Conservation (phyloP, 495 filamentous ascomycete species). For the Barbatosphaeria neglecta region DNA sequence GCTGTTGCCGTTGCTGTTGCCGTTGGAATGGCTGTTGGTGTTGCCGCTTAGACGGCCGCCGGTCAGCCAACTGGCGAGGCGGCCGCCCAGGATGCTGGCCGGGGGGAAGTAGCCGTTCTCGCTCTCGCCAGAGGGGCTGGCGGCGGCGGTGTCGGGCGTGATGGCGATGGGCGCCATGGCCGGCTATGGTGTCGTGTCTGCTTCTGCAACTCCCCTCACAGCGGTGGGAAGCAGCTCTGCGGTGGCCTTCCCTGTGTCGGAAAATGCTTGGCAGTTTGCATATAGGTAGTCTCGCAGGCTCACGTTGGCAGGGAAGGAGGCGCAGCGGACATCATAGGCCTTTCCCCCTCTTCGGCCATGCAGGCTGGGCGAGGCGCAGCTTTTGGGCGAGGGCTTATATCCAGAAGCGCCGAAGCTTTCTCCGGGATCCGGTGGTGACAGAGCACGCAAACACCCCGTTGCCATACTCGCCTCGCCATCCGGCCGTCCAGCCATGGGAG, state of each 20-base stretch:
- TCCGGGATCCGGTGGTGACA: background rate
- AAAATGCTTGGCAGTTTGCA: conserved; percentile 8
- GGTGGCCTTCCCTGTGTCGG: background rate
- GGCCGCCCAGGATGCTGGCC: conserved; percentile 1
- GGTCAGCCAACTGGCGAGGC: background rate
- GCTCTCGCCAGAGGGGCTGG: conserved; percentile 19
- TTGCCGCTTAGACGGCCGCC: conserved; percentile 1
- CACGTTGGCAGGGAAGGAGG: conserved; percentile 2
- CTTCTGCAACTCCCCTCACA: conserved; percentile 8
- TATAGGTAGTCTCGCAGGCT: conserved; percentile 7
- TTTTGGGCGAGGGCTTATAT: background rate
- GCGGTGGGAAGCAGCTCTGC: background rate
- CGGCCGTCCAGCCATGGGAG: background rate
- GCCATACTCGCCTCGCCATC: background rate
- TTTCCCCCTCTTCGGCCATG: background rate
- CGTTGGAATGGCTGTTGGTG: conserved; percentile 9
- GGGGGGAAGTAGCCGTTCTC: conserved; percentile 14
- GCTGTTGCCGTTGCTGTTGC: conserved; percentile 6
- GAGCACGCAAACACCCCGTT: background rate
- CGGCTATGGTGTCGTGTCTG: conserved; percentile 6
- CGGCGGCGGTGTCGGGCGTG: conserved; percentile 24
- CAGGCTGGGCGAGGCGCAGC: background rate
- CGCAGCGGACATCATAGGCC: background rate
- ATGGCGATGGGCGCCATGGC: conserved; percentile 32
- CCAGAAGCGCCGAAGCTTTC: background rate